Base-by-base conservation (phyloP, 345 rosid species). In the Toxicodendron radicans region DNA sequence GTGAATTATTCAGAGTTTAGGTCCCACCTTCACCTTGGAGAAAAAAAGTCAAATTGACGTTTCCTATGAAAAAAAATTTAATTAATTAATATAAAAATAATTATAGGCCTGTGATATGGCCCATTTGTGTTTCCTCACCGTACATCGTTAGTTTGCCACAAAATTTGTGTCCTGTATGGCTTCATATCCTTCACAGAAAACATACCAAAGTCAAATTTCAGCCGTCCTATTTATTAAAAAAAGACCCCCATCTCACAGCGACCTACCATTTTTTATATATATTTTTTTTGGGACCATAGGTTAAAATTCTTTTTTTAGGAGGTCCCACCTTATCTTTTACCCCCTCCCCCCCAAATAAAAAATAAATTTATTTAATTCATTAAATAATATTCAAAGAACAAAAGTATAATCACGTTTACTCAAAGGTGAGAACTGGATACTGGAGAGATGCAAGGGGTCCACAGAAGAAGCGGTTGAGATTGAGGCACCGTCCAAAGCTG, bases 401-500 rank as follows among this genome's bases (percentile, higher is more conserved):
- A 35, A 35, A 35, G 4, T 0, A 35, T 35, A 35, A 35, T 35
- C 38, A 35, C 38, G 38, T 35, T 35, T 35, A 4, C 6, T 35
- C 4, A 4, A 32, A 1, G n/a, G n/a, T n/a, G n/a, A 32, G 35
- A 32, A 32, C 35, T 32, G 38, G 0, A 35, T 3, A 35, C 38
- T 4, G 38, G 5, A 4, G 38, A 35, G 38, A 6, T 35, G 38
- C 2, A 14, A 0, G 48, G 64, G 73, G 70, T n/a, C 78, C 73
- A 70, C 49, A 1, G 30, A 24, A 77, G 35, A 59, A 73, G 65
- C 53, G 73, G 59, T 43, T 56, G 17, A 54, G 80, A 69, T 73
- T 21, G 71, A 48, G 66, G 41, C 77, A 73, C 80, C 77, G 77
- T 68, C 72, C 70, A 41, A 41, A 27, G 12, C 27, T 27, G 18